Conservation (phyloP, 2,329 filamentous ascomycete species). For the Pseudocercospora pini-densiflorae region DNA sequence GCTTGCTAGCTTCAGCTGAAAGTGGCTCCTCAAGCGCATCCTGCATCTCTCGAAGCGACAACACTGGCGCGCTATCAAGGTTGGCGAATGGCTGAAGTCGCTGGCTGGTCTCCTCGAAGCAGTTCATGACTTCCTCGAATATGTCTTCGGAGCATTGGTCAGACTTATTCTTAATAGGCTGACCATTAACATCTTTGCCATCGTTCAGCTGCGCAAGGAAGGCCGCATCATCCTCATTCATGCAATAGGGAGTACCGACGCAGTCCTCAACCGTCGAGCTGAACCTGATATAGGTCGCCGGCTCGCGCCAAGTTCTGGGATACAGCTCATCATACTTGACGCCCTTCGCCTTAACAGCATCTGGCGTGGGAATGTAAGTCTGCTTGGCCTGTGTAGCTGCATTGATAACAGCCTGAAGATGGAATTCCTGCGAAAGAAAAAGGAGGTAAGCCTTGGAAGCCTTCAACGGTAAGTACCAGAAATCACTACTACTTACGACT, state of each 20-base stretch:
- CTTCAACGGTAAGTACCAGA: slow-evolving; percentile 14
- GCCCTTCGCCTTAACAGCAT: slow-evolving; percentile 61
- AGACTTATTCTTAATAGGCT: slow-evolving; percentile 42
- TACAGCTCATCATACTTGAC: slow-evolving; percentile 91
- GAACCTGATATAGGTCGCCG: slow-evolving; percentile 93
- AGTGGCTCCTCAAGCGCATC: slow-evolving; percentile 64
- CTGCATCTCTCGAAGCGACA: slow-evolving; percentile 62
- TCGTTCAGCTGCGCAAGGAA: slow-evolving; percentile 85
- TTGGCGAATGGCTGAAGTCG: slow-evolving; percentile 86
- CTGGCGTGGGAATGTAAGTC: slow-evolving; percentile 70
- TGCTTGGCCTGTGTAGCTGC: slow-evolving; percentile 63
- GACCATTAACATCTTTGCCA: slow-evolving; percentile 61
- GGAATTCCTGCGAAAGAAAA: slow-evolving; percentile 75
- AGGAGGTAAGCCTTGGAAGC: slow-evolving; percentile 28
- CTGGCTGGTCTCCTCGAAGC: slow-evolving; percentile 86
- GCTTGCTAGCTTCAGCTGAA: slow-evolving; percentile 58
- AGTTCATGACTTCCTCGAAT: slow-evolving; percentile 92
- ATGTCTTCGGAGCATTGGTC: slow-evolving; percentile 81
- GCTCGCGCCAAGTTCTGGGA: slow-evolving; percentile 76
- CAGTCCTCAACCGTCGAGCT: slow-evolving; percentile 98
- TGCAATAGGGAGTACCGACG: slow-evolving; percentile 87
- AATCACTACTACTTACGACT: slow-evolving; percentile 71
- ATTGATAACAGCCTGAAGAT: slow-evolving; percentile 84
- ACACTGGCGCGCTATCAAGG: slow-evolving; percentile 84
- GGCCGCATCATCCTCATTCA: slow-evolving; percentile 86